Base-by-base conservation (phyloP, 2,329 filamentous ascomycete species). In the Talaromyces sp. region DNA sequence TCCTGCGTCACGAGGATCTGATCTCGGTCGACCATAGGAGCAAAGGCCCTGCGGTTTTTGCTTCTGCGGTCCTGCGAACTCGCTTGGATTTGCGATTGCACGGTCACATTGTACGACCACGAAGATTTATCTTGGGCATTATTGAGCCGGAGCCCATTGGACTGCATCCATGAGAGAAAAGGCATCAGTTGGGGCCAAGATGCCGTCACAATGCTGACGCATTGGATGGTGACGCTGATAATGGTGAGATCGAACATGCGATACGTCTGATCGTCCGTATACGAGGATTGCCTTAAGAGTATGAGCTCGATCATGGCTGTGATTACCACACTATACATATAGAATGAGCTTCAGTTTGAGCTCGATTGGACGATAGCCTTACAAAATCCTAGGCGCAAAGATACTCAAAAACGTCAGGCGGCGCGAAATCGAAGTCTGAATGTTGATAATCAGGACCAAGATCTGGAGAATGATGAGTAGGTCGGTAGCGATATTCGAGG, bases 131-230 rank as follows among this genome's bases (percentile, higher is more conserved):
- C 66, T 31, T 56, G 66, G 37, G 39, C 56, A 25, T 60, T 39
- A n/a, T 63, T 65, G 22, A 70, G 65, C 17, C 64, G 68, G 63
- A 69, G 65, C 3, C 68, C 68, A 41, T 68, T 70, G 3, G 68
- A 69, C 43, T 68, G 68, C 54, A 70, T 64, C 67, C 69, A 68
- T 5, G 67, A 67, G 17, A 72, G 56, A 59, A 71, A 71, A 0
- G 69, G 70, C 45, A 65, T 71, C 17, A 71, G 50, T 61, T 71
- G 70, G 6, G 67, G 66, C 64, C 68, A 69, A 56, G 68, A 70
- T 31, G 71, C 71, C 0, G 71, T 72, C n/a, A 71, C 67, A 13
- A 72, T 71, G 56, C 71, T 71, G 7, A 69, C 61, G 15, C 70
- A 71, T 45, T 72, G 71, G 8, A 70, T 68, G 0, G 68, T 54